Percentiles rank a stretch among this genome's conserved stretches.
Conservation (phyloP, 768 basidiomycete genomes). For the Tylopilus balloui region DNA sequence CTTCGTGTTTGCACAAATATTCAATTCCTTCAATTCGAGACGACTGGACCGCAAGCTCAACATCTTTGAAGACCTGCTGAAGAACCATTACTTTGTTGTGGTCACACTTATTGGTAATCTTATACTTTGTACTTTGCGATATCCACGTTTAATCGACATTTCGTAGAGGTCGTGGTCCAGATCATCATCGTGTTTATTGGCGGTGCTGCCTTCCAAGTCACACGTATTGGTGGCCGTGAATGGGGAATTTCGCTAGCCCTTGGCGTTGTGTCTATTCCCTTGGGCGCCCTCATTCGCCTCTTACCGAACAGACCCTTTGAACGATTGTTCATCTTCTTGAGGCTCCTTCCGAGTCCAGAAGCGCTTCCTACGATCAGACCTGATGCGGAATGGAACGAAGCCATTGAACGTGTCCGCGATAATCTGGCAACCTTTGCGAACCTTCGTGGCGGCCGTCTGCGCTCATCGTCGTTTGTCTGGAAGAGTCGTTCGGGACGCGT, state of each 20-base stretch:
- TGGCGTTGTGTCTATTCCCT: slow-evolving; percentile 81
- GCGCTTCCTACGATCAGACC: slow-evolving; percentile 57
- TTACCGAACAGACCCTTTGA: slow-evolving; percentile 81
- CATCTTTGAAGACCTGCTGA: slow-evolving; percentile 76
- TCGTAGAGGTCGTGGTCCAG: slow-evolving; percentile 79
- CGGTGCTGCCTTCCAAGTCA: slow-evolving; percentile 88
- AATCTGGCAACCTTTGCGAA: slow-evolving; percentile 80
- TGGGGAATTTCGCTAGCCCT: slow-evolving; percentile 93
- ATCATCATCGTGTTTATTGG: slow-evolving; percentile 88
- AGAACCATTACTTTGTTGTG: slow-evolving; percentile 78
- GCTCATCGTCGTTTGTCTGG: slow-evolving; percentile 79
- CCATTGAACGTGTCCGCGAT: slow-evolving; percentile 78
- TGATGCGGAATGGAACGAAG: slow-evolving; percentile 69
- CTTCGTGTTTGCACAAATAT: slow-evolving; percentile 98
- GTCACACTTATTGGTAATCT: slow-evolving; percentile 81
- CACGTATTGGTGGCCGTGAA: slow-evolving; percentile 69
- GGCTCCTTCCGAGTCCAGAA: slow-evolving; percentile 61
- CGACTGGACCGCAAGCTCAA: slow-evolving; percentile 83
- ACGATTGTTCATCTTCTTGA: slow-evolving; percentile 47
- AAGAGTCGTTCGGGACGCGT: slow-evolving; percentile 68
- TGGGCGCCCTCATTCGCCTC: slow-evolving; percentile 76
- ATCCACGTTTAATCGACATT: slow-evolving; percentile 5
- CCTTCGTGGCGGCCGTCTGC: slow-evolving; percentile 83
- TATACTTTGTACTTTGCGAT: background rate
- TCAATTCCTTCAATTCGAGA: slow-evolving; percentile 90